A percentile compares a stretch with the other conserved stretches of the same genome.
Conservation (phyloP, 2,329 filamentous ascomycete species). For the Bisporella sp. region DNA sequence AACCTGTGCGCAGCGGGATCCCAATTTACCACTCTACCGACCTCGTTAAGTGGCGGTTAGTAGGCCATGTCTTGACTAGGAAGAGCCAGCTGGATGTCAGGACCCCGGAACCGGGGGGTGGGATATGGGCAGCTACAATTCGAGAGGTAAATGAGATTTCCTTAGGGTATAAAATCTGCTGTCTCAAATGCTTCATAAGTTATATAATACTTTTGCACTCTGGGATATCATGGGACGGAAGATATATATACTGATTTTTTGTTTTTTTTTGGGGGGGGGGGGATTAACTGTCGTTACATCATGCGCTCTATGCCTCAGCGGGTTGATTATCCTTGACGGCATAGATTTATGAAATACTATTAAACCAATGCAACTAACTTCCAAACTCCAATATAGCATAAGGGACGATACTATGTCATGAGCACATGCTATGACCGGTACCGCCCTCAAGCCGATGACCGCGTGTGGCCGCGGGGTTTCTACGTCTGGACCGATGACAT, state of each 20-base stretch:
- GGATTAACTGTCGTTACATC: too few relatives aligned
- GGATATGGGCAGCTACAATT: neutral
- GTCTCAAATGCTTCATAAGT: too few relatives aligned
- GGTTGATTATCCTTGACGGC: too few relatives aligned
- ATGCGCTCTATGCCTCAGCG: too few relatives aligned
- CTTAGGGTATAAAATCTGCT: too few relatives aligned
- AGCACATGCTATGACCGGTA: constrained; percentile 39
- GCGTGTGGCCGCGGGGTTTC: constrained; percentile 45
- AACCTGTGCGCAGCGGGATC: neutral
- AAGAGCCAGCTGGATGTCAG: neutral
- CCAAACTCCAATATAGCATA: neutral
- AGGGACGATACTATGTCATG: constrained; percentile 40
- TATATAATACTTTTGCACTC: too few relatives aligned
- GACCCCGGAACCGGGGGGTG: neutral
- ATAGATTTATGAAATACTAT: too few relatives aligned
- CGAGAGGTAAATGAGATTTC: neutral
- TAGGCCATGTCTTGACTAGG: neutral
- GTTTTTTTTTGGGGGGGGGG: too few relatives aligned
- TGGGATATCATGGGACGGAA: too few relatives aligned
- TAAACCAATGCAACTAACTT: too few relatives aligned
- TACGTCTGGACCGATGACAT: constrained; percentile 46
- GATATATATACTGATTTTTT: too few relatives aligned
- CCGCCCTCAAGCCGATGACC: constrained; percentile 35
- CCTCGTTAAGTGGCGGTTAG: neutral
- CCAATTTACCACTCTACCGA: neutral